These are phyloP conservation scores for Saxophila tyrrhenica DNA, from an alignment of 495 filamentous ascomycete genomes.

Conservation along the genomic window DNA sequence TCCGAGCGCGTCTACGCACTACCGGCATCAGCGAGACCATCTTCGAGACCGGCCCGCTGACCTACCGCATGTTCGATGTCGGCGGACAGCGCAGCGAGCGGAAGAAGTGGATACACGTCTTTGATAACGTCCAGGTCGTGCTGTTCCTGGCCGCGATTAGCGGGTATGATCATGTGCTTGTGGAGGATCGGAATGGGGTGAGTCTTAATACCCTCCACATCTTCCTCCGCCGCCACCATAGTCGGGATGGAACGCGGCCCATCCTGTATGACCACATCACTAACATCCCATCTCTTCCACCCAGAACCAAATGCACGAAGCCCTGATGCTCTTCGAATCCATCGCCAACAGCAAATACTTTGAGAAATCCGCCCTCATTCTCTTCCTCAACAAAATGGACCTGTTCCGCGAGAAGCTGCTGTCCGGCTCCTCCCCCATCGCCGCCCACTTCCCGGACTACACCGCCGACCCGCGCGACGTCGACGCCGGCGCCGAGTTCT, in stretches of 20 bases:
- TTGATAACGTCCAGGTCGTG: constrained; percentile 89
- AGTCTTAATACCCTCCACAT: constrained; percentile 27
- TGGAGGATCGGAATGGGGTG: constrained; percentile 96
- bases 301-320: constrained; percentile 99
- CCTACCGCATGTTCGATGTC: constrained; percentile 98
- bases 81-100: constrained; percentile 93
- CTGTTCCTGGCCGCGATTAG: constrained; percentile 93
- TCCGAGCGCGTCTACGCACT: constrained; percentile 82
- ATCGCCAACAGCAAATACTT: constrained; percentile 98
- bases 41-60: constrained; percentile 88
- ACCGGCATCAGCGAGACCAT: constrained; percentile 96
- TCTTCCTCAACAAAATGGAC: constrained; percentile 99
- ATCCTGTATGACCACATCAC: too few species aligned
- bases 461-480: constrained; percentile 47
- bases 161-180: constrained; percentile 92
- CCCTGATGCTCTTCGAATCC: constrained; percentile 93
- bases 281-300: not conserved
- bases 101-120: constrained; percentile 99
- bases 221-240: too few species aligned
- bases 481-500: constrained; percentile 63
- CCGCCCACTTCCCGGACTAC: constrained; percentile 90
- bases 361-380: constrained; percentile 85
- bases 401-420: constrained; percentile 84
- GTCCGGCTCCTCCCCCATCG: constrained; percentile 55
- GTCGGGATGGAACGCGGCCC: not conserved